Percentiles rank a stretch among this genome's conserved stretches.
Conservation (phyloP, 495 filamentous ascomycete genomes). For the Hypoxylon trugodes region DNA sequence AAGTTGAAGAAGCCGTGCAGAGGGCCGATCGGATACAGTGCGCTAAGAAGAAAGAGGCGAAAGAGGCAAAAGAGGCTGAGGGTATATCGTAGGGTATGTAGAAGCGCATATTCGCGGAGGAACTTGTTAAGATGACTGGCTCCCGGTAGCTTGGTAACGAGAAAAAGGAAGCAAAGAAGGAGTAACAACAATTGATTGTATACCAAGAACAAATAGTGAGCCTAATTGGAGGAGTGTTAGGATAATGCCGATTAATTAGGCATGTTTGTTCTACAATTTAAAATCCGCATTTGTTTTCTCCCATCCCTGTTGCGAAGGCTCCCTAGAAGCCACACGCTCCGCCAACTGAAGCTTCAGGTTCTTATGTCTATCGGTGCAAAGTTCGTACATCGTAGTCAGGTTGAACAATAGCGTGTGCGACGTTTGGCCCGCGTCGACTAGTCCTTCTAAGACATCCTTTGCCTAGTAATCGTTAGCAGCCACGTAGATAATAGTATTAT, state of each 20-base stretch:
- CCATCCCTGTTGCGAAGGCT: slow-evolving; percentile 52
- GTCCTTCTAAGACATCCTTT: slow-evolving; percentile 66
- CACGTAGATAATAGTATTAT: background rate
- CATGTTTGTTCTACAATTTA: slow-evolving; percentile 66
- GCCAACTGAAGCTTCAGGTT: slow-evolving; percentile 73
- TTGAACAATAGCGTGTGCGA: slow-evolving; percentile 88
- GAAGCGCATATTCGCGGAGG: too few relatives aligned
- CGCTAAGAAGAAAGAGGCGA: slow-evolving; percentile 29
- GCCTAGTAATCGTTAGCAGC: slow-evolving; percentile 54
- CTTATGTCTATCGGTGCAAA: slow-evolving; percentile 80
- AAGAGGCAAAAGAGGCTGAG: slow-evolving; percentile 23
- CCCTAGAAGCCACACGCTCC: slow-evolving; percentile 69
- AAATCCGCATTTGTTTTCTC: slow-evolving; percentile 79
- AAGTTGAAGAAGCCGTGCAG: slow-evolving; percentile 46
- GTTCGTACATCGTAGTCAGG: slow-evolving; percentile 87
- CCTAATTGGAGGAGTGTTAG: background rate
- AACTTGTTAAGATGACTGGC: too few relatives aligned
- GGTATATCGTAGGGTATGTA: too few relatives aligned
- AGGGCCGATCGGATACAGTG: slow-evolving; percentile 33
- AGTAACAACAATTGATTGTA: too few relatives aligned
- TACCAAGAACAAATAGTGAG: background rate
- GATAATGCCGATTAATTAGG: slow-evolving; percentile 3
- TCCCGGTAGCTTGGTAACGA: too few relatives aligned
- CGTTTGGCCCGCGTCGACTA: slow-evolving; percentile 66
- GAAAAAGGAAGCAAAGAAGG: too few relatives aligned